phyloP scores from a whole-genome alignment of 331 rosid genomes.

The Stylosanthes scabra region DNA sequence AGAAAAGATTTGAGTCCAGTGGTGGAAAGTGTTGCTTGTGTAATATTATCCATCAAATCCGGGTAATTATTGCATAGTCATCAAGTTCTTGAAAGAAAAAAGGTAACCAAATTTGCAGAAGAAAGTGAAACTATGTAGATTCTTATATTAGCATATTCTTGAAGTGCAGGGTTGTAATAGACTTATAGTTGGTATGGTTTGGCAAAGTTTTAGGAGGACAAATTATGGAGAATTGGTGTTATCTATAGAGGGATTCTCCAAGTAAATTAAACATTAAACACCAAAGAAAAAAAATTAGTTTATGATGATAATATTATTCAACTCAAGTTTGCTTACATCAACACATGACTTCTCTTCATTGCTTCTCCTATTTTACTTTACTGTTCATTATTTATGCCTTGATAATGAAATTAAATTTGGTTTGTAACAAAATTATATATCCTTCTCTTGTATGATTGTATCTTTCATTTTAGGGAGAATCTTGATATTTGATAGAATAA shows the following conservation, averaged over 20 bases:
- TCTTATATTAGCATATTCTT: conserved; percentile 16
- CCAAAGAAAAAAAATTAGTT: conserved; percentile 10
- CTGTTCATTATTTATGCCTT: no score
- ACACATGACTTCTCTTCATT: no score
- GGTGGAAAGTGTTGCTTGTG: conserved; percentile 29
- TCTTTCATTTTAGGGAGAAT: no score
- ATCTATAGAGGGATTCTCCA: conserved; percentile 6
- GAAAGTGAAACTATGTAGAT: conserved; percentile 35
- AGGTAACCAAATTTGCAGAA: conserved; percentile 31
- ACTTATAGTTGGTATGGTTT: conserved; percentile 16
- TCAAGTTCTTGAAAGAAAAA: conserved; percentile 33
- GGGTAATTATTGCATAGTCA: conserved; percentile 13
- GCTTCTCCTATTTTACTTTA: no score
- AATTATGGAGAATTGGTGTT: conserved; percentile 37
- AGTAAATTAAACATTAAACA: neutral
- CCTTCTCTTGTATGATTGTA: no score
- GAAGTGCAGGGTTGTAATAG: conserved; percentile 34
- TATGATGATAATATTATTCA: neutral
- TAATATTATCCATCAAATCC: conserved; percentile 21
- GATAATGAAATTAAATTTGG: no score
- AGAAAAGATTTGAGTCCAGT: conserved; percentile 32
- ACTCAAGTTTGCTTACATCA: neutral
- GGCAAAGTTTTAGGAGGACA: conserved; percentile 19
- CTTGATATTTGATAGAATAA: neutral
- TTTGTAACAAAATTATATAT: no score